Percentiles rank a stretch among this genome's conserved stretches.
Evolutionary conservation across 495 filamentous ascomycete genomes (phyloP).

Genomic region (Aspergillus asperescens): DNA sequence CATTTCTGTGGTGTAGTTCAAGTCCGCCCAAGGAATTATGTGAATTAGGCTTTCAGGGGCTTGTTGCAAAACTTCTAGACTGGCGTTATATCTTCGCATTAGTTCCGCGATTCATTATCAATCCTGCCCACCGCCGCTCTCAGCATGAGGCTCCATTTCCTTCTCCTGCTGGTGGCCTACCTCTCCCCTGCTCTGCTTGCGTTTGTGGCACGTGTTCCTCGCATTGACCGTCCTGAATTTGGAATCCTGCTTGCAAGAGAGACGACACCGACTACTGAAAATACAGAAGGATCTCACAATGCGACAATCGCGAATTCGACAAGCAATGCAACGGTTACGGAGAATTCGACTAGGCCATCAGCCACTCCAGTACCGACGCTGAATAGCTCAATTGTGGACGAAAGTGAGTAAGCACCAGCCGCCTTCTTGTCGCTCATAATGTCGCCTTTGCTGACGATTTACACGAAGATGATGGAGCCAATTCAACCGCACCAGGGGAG

Average conservation of each 20-base stretch:
- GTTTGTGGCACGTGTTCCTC: slow-evolving; percentile 15
- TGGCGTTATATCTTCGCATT: neutral
- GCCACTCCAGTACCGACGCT: slow-evolving; percentile 17
- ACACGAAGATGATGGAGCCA: slow-evolving; percentile 16
- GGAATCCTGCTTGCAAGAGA: slow-evolving; percentile 14
- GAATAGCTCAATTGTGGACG: slow-evolving; percentile 14
- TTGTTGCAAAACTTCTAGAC: slow-evolving; percentile 2
- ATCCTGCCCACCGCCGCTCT: neutral
- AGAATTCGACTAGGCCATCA: slow-evolving; percentile 16
- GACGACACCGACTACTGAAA: slow-evolving; percentile 6
- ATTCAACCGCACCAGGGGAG: slow-evolving; percentile 22
- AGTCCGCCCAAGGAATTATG: slow-evolving; percentile 6
- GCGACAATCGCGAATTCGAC: slow-evolving; percentile 7
- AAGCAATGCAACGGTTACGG: slow-evolving; percentile 16
- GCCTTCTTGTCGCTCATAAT: slow-evolving; percentile 4
- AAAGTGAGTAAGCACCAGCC: slow-evolving; percentile 14
- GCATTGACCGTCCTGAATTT: slow-evolving; percentile 7
- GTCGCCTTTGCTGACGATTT: slow-evolving; percentile 1
- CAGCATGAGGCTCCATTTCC: slow-evolving; percentile 15
- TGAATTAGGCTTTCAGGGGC: slow-evolving; percentile 4
- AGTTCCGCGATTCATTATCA: neutral
- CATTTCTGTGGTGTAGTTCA: neutral
- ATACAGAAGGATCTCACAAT: slow-evolving; percentile 4
- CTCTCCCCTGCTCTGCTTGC: slow-evolving; percentile 13
- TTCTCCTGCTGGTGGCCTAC: slow-evolving; percentile 12